Conservation (phyloP, 371 early-diverging fungal species). For the Massospora cicadina region DNA sequence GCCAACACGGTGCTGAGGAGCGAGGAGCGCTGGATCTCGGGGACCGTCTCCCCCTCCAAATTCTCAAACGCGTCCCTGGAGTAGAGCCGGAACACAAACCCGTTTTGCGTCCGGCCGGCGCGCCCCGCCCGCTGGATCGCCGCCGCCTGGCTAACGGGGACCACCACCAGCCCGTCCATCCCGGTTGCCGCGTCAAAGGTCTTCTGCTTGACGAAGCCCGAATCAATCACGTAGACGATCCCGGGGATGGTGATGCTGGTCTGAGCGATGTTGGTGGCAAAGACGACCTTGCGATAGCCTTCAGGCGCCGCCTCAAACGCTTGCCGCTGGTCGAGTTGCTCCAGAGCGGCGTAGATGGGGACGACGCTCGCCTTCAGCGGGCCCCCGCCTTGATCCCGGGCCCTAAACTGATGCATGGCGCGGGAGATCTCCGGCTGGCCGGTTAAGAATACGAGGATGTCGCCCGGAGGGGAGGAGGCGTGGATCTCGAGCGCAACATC, state of each 20-base stretch:
- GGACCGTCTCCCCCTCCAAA: constrained; percentile 69
- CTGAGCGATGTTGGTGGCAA: constrained; percentile 99
- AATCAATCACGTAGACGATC: constrained; percentile 82
- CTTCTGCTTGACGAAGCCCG: constrained; percentile 83
- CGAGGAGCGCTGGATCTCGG: constrained; percentile 91
- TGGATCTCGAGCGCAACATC: constrained; percentile 66
- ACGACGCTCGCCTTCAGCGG: constrained; percentile 22
- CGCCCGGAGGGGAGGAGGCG: constrained; percentile 44
- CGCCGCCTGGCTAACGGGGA: constrained; percentile 74
- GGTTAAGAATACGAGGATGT: constrained; percentile 77
- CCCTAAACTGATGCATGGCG: constrained; percentile 31
- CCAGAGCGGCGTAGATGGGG: constrained; percentile 85
- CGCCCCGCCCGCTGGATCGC: constrained; percentile 96
- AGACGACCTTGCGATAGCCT: constrained; percentile 78
- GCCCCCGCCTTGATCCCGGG: constrained; percentile 24
- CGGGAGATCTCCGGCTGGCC: constrained; percentile 82
- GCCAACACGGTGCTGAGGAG: constrained; percentile 70
- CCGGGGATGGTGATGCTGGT: constrained; percentile 79
- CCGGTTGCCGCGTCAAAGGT: constrained; percentile 55
- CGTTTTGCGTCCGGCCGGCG: constrained; percentile 81
- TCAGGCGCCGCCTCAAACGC: constrained; percentile 79
- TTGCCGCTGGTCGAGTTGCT: constrained; percentile 69
- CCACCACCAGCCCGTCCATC: constrained; percentile 67
- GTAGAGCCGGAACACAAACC: constrained; percentile 92
- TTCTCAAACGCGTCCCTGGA: constrained; percentile 68